A percentile compares a stretch with the other conserved stretches of the same genome.
These are phyloP conservation scores for Alternaria sp. DNA, from an alignment of 2,329 filamentous ascomycete genomes.

Conservation along the genomic window DNA sequence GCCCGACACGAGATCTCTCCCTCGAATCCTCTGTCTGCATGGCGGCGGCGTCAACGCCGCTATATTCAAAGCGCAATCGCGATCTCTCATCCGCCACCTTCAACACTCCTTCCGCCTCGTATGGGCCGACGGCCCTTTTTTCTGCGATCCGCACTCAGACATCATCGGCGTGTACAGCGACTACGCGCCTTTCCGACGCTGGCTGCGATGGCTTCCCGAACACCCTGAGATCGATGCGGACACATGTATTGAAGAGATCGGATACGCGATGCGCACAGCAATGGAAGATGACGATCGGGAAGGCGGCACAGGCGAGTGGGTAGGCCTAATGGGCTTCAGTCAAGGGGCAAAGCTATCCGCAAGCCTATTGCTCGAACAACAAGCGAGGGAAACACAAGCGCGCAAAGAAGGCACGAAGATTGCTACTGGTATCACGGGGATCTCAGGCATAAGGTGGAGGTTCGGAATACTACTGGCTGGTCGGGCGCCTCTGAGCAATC, in stretches of 20 bases:
- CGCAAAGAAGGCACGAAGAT: slow-evolving; percentile 33
- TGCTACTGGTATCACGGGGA: slow-evolving; percentile 31
- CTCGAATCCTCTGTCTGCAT: slow-evolving; percentile 81
- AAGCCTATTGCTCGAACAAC: slow-evolving; percentile 62
- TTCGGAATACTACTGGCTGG: slow-evolving; percentile 70
- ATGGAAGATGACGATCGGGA: slow-evolving; percentile 54
- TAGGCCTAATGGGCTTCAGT: slow-evolving; percentile 58
- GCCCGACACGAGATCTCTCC: slow-evolving; percentile 48
- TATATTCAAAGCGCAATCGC: slow-evolving; percentile 73
- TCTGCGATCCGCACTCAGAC: slow-evolving; percentile 66
- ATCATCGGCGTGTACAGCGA: slow-evolving; percentile 70
- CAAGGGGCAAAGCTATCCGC: slow-evolving; percentile 58
- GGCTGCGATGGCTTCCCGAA: slow-evolving; percentile 68
- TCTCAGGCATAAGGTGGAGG: slow-evolving; percentile 53
- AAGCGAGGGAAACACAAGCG: slow-evolving; percentile 55
- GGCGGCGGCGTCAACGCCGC: slow-evolving; percentile 76
- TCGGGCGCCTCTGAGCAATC: slow-evolving; percentile 63
- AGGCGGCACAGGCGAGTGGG: slow-evolving; percentile 54
- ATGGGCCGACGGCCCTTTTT: slow-evolving; percentile 74
- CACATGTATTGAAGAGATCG: slow-evolving; percentile 54
- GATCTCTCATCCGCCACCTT: slow-evolving; percentile 60
- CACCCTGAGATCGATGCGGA: slow-evolving; percentile 62
- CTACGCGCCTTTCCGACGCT: slow-evolving; percentile 68
- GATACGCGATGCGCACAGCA: slow-evolving; percentile 53
- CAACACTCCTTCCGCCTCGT: slow-evolving; percentile 69